Evolutionary conservation across 441 rosid genomes (phyloP), one percentile per base, ranked within the genome.

Genomic region (Breynia disticha): DNA sequence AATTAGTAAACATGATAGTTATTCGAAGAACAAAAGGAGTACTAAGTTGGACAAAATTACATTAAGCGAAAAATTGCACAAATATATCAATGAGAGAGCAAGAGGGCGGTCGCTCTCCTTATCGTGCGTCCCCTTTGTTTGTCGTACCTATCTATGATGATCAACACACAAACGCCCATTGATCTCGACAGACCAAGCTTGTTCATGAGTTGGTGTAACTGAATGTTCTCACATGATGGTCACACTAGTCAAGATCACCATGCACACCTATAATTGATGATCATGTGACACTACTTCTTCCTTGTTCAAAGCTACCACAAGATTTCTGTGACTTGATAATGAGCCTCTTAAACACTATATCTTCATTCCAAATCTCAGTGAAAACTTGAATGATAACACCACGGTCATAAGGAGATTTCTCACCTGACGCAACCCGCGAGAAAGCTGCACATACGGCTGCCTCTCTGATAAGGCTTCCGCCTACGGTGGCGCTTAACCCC

Each of bases 361-460:
- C 42, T n/a, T 68, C 68, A 55, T 67, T 61, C 63, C 84, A 72
- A 58, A 83, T 76, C 60, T 73, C 84, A 0, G 72, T 72, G 73
- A 83, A 86, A 55, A 78, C 91, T 14, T 63, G 46, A 46, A 79
- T 63, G 43, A 86, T 81, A 17, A 75, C 72, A 38, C 68, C 69
- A 44, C 71, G 91, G 46, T 81, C 71, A 47, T 54, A 60, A 11
- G 78, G 71, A 67, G 85, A 77, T 64, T 86, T 86, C 43, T n/a
- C n/a, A n/a, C n/a, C 72, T 3, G 73, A 79, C 65, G 94, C 69
- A 5, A 67, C 90, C 0, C 90, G 95, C 2, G 89, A 80, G 79
- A 87, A 79, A 63, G 96, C 95, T 15, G 96, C 98, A 0, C 98
- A 90, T 59, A 90, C 87, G 71, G 98, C 96, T 38, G 96, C 96